phyloP scores from a whole-genome alignment of 257 asterid species.

The Marsdenia floribunda region DNA sequence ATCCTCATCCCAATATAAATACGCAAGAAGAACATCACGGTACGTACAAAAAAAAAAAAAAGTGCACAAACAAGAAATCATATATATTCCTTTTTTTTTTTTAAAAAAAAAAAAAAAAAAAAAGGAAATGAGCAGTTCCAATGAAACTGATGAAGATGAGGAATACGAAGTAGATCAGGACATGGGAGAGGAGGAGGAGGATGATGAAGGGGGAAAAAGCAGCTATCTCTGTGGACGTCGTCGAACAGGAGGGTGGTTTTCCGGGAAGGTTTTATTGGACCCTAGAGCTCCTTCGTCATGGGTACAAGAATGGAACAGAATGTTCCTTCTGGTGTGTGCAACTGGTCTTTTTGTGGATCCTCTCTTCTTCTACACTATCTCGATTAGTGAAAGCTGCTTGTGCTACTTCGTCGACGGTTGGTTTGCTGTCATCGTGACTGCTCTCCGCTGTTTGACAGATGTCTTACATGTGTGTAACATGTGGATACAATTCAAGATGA shows the following conservation, averaged over 20 bases:
- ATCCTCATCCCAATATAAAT: too few relatives aligned
- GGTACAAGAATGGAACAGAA: conserved; percentile 89
- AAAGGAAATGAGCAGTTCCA: too few relatives aligned
- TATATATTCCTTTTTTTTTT: too few relatives aligned
- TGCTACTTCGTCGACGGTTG: conserved; percentile 90
- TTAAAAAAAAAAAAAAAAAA: too few relatives aligned
- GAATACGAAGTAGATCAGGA: too few relatives aligned
- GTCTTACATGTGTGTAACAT: conserved; percentile 75
- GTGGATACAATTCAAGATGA: conserved; percentile 69
- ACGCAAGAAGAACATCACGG: too few relatives aligned
- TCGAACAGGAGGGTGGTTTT: conserved; percentile 25
- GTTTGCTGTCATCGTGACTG: conserved; percentile 77
- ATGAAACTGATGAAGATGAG: too few relatives aligned
- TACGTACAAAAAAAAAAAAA: too few relatives aligned
- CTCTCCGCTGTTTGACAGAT: conserved; percentile 83
- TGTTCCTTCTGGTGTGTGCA: conserved; percentile 69
- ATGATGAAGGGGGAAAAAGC: too few relatives aligned
- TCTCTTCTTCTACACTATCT: conserved; percentile 70
- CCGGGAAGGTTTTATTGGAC: conserved; percentile 45
- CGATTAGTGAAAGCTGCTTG: conserved; percentile 70
- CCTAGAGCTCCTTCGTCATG: conserved; percentile 38
- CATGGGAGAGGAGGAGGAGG: too few relatives aligned
- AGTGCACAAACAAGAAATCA: too few relatives aligned
- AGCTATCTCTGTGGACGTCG: not conserved
- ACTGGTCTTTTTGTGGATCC: conserved; percentile 82